phyloP scores from a whole-genome alignment of 148 eudicot genomes.

The Polygonum maritimum region DNA sequence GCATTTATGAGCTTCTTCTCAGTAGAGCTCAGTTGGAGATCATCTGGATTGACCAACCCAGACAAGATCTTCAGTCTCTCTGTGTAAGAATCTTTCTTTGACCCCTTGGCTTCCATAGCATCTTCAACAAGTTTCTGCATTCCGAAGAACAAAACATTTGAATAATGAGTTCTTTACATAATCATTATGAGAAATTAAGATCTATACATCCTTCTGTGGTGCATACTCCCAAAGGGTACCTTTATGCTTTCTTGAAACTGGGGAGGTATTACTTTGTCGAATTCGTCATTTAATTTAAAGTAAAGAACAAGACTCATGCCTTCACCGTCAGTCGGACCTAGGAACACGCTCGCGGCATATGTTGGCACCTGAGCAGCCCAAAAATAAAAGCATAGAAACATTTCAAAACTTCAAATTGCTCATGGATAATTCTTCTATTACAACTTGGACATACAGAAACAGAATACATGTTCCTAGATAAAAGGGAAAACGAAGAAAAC shows the following conservation, averaged over 20 bases:
- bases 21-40: constrained; percentile 58
- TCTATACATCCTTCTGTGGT: not conserved
- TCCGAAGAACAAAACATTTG: not conserved
- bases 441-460: too few species aligned
- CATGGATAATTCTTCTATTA: not conserved
- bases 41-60: constrained; percentile 76
- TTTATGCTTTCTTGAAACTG: constrained; percentile 52
- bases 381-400: not conserved
- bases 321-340: constrained; percentile 61
- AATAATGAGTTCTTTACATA: not conserved
- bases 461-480: not conserved
- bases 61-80: constrained; percentile 77
- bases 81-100: constrained; percentile 48
- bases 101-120: constrained; percentile 1
- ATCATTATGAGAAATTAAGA: not conserved
- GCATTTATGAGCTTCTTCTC: constrained; percentile 78
- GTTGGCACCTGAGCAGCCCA: constrained; percentile 51
- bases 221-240: constrained; percentile 28
- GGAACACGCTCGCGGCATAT: constrained; percentile 64
- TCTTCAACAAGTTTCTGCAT: constrained; percentile 56
- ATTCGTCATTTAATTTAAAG: constrained; percentile 55
- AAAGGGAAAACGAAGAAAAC: constrained; percentile 20
- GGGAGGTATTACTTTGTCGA: constrained; percentile 42
- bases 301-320: constrained; percentile 75
- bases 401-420: not conserved